Base-by-base conservation (phyloP, 208 protist genomes). In the Acanthamoeba culbertsoni region DNA sequence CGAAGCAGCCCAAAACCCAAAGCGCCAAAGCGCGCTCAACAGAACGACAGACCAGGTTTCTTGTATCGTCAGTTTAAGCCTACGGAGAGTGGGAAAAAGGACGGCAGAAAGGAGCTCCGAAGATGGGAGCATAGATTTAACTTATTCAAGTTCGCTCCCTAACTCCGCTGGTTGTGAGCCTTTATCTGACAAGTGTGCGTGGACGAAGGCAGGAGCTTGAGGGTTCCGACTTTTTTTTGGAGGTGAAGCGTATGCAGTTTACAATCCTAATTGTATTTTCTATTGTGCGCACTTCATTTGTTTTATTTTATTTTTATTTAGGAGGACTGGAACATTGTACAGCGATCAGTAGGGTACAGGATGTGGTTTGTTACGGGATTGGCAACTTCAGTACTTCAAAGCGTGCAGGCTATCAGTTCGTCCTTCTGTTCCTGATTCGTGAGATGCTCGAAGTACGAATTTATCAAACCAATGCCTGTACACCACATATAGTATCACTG, bases 291-390 rank as follows among this genome's bases (percentile, higher is more conserved):
- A 26, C 55, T 63, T 63, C 20, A 4, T 63, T 28, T 4, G 6
- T 14, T 28, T 28, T n/a, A 7, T 7, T 7, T 14, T n/a, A 7
- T n/a, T 63, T n/a, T 28, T 63, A 14, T 5, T 63, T 63, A 5
- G 3, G 28, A 7, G 35, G 7, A 18, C 6, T 8, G 10, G 37
- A 7, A 18, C 77, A 18, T 23, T 8, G 28, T 40, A 42, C 2
- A 6, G 2, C 1, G 45, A 7, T 35, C 77, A n/a, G 65, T 35
- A 75, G 77, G 1, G 77, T 63, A 37, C 45, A 51, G 6, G 45
- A 86, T 7, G 51, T 86, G 23, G 77, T 86, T 40, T 86, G 77
- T 46, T 86, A 86, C 45, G 77, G 77, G 1, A 63, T 86, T 20
- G 77, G 77, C 77, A 53, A 86, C 77, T 63, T 86, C 37, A 43